Conservation (phyloP, 306 rosid genomes). For the Datisca glomerata region DNA sequence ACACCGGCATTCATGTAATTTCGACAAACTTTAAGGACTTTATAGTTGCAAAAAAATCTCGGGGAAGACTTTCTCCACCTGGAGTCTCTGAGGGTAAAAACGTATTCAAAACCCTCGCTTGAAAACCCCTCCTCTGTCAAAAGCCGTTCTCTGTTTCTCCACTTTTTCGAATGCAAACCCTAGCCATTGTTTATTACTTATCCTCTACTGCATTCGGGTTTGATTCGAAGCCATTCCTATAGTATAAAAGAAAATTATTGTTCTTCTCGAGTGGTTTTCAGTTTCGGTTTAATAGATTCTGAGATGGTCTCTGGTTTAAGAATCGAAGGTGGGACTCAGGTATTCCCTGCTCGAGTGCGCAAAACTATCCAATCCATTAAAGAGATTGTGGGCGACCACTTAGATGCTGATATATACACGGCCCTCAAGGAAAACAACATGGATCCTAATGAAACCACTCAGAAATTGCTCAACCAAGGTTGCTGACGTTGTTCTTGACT, state of each 20-base stretch:
- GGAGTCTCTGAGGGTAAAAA: conserved; percentile 12
- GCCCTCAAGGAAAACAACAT: conserved; percentile 76
- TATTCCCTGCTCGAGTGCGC: conserved; percentile 47
- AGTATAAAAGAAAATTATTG: too few species aligned
- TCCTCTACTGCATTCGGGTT: conserved; percentile 14
- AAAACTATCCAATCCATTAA: conserved; percentile 84
- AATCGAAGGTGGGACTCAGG: conserved; percentile 61
- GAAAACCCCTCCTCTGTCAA: conserved; percentile 8
- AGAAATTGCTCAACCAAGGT: conserved; percentile 97
- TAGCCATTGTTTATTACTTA: conserved; percentile 15
- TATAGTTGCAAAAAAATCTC: not conserved
- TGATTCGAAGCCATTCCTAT: conserved; percentile 11
- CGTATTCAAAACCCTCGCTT: conserved; percentile 39
- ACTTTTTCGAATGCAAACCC: conserved; percentile 33
- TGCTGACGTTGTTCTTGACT: not conserved
- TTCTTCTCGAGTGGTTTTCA: not conserved
- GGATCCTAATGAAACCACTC: conserved; percentile 99
- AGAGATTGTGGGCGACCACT: conserved; percentile 77
- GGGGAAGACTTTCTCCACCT: conserved; percentile 2
- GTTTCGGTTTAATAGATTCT: conserved; percentile 7
- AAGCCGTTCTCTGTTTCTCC: conserved; percentile 22
- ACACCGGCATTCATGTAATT: not conserved
- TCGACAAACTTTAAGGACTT: not conserved
- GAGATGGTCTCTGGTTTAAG: conserved; percentile 56
- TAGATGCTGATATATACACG: conserved; percentile 80